These are phyloP conservation scores for Phytopythium kandeliae DNA, from an alignment of 352 stramenopile species.

Conservation along the genomic window DNA sequence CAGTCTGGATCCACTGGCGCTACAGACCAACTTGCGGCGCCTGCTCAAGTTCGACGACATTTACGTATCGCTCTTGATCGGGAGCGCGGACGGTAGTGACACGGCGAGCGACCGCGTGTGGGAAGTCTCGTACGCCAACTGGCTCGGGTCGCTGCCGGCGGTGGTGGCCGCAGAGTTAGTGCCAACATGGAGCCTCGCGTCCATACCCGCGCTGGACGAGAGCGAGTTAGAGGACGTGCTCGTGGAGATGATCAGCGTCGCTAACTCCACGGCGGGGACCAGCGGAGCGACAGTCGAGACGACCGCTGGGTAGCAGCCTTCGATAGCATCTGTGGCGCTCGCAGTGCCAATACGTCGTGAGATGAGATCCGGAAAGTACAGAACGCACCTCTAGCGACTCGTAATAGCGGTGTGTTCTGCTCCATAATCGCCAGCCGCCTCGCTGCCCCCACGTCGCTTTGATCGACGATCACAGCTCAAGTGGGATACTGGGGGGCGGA, in stretches of 20 bases:
- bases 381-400: no score
- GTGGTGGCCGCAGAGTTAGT: conserved; percentile 15
- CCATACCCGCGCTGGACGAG: background rate
- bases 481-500: no score
- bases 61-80: conserved; percentile 19
- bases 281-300: background rate
- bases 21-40: conserved; percentile 14
- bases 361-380: no score
- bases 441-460: no score
- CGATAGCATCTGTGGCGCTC: no score
- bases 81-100: conserved; percentile 9
- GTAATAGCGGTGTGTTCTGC: no score
- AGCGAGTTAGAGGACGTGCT: background rate
- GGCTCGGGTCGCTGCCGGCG: conserved; percentile 17
- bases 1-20: conserved; percentile 13
- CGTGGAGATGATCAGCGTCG: conserved; percentile 1
- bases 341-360: no score
- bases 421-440: no score
- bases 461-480: no score
- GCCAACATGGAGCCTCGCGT: conserved; percentile 24
- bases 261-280: background rate
- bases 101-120: conserved; percentile 15
- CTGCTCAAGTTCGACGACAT: conserved; percentile 41
- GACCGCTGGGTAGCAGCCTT: background rate
- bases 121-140: conserved; percentile 29